Percentiles rank a stretch among this genome's conserved stretches.
These are phyloP conservation scores for Cephaloascus albidus DNA, from an alignment of 805 yeast species.

Conservation along the genomic window DNA sequence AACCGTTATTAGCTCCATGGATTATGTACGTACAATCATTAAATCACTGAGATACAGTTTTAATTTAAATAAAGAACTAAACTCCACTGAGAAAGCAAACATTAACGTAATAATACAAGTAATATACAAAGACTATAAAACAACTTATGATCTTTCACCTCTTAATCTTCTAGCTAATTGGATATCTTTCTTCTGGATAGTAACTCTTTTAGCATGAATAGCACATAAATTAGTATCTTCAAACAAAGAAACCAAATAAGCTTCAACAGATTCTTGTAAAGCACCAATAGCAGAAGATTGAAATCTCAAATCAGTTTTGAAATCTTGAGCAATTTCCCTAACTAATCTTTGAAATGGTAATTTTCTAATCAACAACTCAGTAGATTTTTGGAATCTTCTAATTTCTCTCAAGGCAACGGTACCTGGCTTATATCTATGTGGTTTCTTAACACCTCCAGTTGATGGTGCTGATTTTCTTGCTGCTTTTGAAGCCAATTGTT, in stretches of 20 bases:
- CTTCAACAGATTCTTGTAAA: conserved; percentile 97
- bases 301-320: conserved; percentile 90
- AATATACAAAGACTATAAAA: too few species aligned
- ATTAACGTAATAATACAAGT: too few species aligned
- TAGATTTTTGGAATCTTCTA: conserved; percentile 94
- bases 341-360: conserved; percentile 96
- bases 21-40: too few species aligned
- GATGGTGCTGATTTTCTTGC: conserved; percentile 92
- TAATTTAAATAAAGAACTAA: too few species aligned
- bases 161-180: conserved; percentile 97
- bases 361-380: conserved; percentile 91
- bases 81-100: too few species aligned
- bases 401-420: conserved; percentile 95
- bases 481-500: conserved; percentile 85
- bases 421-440: conserved; percentile 97
- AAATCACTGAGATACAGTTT: too few species aligned
- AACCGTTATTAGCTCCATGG: too few species aligned
- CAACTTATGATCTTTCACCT: too few species aligned
- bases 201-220: conserved; percentile 97
- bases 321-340: conserved; percentile 91
- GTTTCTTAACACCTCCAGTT: conserved; percentile 88
- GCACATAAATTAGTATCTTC: too few species aligned
- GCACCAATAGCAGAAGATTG: conserved; percentile 98
- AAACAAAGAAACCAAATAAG: conserved; percentile 90
- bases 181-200: conserved; percentile 97